These are phyloP conservation scores for Sporodiniella umbellata DNA, from an alignment of 371 early-diverging fungal genomes.

Conservation along the genomic window DNA sequence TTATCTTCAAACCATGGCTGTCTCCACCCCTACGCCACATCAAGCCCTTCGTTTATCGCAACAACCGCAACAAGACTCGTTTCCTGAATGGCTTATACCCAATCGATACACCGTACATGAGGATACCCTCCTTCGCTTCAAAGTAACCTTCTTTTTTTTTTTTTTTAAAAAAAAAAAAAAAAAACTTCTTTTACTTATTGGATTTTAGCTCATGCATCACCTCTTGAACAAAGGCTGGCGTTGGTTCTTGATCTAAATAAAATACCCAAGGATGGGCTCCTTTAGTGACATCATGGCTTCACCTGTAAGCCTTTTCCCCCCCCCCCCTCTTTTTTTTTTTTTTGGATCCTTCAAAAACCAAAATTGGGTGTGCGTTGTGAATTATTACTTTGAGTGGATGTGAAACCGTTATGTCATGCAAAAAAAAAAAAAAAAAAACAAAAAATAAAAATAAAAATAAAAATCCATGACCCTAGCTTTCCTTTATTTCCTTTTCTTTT, in stretches of 20 bases:
- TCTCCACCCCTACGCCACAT: constrained; percentile 33
- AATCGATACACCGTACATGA: constrained; percentile 37
- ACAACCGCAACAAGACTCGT: not conserved
- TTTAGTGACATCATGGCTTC: too few relatives aligned
- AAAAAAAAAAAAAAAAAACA: not conserved
- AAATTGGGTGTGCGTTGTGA: not conserved
- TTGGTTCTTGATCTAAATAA: too few relatives aligned
- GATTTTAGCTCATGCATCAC: constrained; percentile 29
- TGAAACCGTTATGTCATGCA: not conserved
- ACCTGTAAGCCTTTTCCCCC: too few relatives aligned
- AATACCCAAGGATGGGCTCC: too few relatives aligned
- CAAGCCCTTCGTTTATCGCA: constrained; percentile 26
- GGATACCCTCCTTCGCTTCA: constrained; percentile 32
- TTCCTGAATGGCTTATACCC: constrained; percentile 48
- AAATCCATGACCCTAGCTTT: too few relatives aligned
- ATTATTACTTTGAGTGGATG: too few relatives aligned
- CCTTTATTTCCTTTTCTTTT: not conserved
- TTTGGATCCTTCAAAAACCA: not conserved
- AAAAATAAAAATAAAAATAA: too few relatives aligned
- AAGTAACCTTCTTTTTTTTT: too few relatives aligned
- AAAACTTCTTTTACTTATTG: not conserved
- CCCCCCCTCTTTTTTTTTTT: too few relatives aligned
- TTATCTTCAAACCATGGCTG: constrained; percentile 36
- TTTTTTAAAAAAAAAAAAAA: constrained; percentile 6
- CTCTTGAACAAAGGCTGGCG: constrained; percentile 36